A percentile compares a stretch with the other conserved stretches of the same genome.
Evolutionary conservation across 2,329 filamentous ascomycete genomes (phyloP).

Genomic region (Penicillium sclerotigenum): DNA sequence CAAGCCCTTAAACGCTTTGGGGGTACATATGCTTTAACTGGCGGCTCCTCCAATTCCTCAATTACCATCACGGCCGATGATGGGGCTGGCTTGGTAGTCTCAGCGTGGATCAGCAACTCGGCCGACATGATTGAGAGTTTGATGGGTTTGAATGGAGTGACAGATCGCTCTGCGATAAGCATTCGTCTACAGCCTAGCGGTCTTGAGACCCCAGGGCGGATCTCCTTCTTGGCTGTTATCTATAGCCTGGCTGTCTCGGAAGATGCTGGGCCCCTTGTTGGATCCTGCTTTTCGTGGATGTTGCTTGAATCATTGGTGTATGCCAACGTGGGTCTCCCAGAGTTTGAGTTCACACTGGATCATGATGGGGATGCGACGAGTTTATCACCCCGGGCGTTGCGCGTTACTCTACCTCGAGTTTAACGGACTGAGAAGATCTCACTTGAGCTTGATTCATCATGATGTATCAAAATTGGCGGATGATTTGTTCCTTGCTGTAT

Average conservation of each 20-base stretch:
- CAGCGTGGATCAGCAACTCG: slow-evolving; percentile 20
- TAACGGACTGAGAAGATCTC: neutral
- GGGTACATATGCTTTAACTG: slow-evolving; percentile 15
- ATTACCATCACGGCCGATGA: slow-evolving; percentile 22
- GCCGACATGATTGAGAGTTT: slow-evolving; percentile 18
- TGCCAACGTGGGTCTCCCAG: slow-evolving; percentile 20
- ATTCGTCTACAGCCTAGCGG: slow-evolving; percentile 27
- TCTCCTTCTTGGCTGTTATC: slow-evolving; percentile 23
- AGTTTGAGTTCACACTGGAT: slow-evolving; percentile 21
- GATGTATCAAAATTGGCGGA: neutral
- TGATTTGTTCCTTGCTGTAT: neutral
- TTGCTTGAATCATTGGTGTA: slow-evolving; percentile 16
- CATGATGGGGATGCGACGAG: slow-evolving; percentile 11
- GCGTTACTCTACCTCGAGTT: slow-evolving; percentile 5
- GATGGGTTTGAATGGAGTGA: slow-evolving; percentile 1
- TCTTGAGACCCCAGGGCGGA: slow-evolving; percentile 9
- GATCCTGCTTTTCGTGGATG: slow-evolving; percentile 17
- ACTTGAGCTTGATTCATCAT: neutral
- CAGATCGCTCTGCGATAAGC: slow-evolving; percentile 8
- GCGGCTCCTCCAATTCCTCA: slow-evolving; percentile 10
- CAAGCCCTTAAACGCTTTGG: slow-evolving; percentile 19
- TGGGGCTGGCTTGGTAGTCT: slow-evolving; percentile 17
- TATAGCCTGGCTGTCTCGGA: neutral
- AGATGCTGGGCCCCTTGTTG: slow-evolving; percentile 13
- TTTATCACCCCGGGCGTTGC: slow-evolving; percentile 15